Percentiles rank a stretch among this genome's conserved stretches.
Evolutionary conservation across 1,284 basidiomycete species (phyloP).

Genomic region (Neotropicomus parvogracilis): DNA sequence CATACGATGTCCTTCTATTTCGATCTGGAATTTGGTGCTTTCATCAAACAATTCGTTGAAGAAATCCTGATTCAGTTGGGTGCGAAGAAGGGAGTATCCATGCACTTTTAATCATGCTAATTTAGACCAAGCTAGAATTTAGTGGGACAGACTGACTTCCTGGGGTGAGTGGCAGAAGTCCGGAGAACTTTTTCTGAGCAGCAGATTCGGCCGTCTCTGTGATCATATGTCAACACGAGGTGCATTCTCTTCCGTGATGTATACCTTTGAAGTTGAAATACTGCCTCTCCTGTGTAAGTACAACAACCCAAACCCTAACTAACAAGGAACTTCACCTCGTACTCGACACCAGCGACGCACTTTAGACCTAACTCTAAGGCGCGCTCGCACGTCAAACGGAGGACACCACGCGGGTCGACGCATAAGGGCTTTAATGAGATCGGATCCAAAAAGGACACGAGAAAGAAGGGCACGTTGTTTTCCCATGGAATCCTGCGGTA

Average conservation of each 20-base stretch:
- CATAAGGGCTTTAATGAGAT: conserved; percentile 71
- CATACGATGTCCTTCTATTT: conserved; percentile 90
- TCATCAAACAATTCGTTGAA: conserved; percentile 88
- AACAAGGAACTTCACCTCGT: conserved; percentile 59
- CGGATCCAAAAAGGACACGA: conserved; percentile 86
- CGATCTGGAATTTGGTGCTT: conserved; percentile 70
- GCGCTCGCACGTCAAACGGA: conserved; percentile 57
- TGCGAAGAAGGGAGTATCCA: conserved; percentile 86
- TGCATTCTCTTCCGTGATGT: neutral
- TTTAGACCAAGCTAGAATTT: conserved; percentile 7
- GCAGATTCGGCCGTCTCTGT: conserved; percentile 76
- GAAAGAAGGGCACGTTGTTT: conserved; percentile 87
- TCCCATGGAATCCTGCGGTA: conserved; percentile 93
- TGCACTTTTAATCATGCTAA: conserved; percentile 59
- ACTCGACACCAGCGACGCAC: conserved; percentile 83
- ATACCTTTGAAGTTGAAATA: conserved; percentile 93
- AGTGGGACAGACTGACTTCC: conserved; percentile 66
- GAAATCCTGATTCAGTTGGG: conserved; percentile 85
- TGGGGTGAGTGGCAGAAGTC: conserved; percentile 78
- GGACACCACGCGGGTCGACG: conserved; percentile 84
- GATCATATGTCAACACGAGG: conserved; percentile 1
- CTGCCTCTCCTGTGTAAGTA: conserved; percentile 50
- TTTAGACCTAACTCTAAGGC: conserved; percentile 51
- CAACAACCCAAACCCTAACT: neutral
- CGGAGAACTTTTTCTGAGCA: conserved; percentile 74